A percentile compares a stretch with the other conserved stretches of the same genome.
These are phyloP conservation scores for Yamadazyma phyllophila DNA, from an alignment of 805 yeast species.

Conservation along the genomic window DNA sequence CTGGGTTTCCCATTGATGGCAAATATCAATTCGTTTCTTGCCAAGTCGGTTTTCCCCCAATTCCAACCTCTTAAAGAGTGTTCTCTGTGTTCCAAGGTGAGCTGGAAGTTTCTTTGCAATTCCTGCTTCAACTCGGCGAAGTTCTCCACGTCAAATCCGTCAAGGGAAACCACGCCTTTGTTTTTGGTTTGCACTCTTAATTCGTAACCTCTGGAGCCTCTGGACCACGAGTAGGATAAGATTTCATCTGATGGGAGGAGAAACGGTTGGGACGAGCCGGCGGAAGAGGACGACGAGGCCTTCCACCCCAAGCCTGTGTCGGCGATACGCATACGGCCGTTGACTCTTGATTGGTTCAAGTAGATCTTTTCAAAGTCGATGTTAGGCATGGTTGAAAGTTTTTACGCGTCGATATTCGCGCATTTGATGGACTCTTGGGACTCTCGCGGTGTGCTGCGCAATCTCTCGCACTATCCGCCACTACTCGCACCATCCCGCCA, in stretches of 20 bases:
- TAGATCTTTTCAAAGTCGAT: conserved; percentile 90
- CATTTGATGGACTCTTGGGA: no score
- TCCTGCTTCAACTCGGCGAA: conserved; percentile 79
- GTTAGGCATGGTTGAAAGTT: conserved; percentile 36
- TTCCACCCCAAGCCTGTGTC: conserved; percentile 99
- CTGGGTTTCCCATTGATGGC: conserved; percentile 83
- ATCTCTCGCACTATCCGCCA: no score
- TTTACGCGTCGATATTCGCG: not conserved
- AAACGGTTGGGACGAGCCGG: conserved; percentile 55
- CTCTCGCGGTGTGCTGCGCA: no score
- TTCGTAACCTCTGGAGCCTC: conserved; percentile 92
- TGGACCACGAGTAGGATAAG: conserved; percentile 79
- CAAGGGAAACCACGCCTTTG: conserved; percentile 80
- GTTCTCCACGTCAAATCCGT: conserved; percentile 88
- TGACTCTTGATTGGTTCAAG: conserved; percentile 76
- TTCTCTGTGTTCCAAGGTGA: conserved; percentile 77
- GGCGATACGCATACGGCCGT: conserved; percentile 92
- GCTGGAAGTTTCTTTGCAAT: conserved; percentile 69
- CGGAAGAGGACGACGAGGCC: conserved; percentile 42
- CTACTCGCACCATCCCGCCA: no score
- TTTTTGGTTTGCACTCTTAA: conserved; percentile 85
- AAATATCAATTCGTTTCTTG: conserved; percentile 86
- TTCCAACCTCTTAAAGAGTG: conserved; percentile 98
- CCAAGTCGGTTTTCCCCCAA: conserved; percentile 95
- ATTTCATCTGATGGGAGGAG: conserved; percentile 85